Conservation (phyloP, 768 basidiomycete genomes). For the Rhizopogon rudus region DNA sequence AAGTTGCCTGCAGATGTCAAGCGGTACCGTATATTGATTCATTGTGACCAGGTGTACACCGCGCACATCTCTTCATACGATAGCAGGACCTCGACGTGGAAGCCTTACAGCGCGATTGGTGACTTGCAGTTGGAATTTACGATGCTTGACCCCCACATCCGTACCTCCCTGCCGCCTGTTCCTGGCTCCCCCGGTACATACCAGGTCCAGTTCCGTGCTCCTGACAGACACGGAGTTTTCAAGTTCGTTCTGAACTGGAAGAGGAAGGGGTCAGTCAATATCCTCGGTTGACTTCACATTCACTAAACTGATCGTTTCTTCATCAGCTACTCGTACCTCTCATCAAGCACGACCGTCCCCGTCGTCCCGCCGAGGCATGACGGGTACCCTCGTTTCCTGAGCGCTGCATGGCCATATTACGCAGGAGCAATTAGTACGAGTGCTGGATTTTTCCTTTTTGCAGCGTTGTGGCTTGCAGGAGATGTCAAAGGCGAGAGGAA, state of each 20-base stretch:
- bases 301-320: neutral
- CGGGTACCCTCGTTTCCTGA: constrained; percentile 92
- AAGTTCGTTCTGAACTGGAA: constrained; percentile 93
- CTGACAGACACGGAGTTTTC: constrained; percentile 97
- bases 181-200: constrained; percentile 60
- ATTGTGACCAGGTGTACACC: constrained; percentile 55
- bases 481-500: constrained; percentile 65
- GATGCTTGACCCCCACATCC: constrained; percentile 97
- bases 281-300: neutral
- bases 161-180: constrained; percentile 66
- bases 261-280: constrained; percentile 67
- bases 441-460: constrained; percentile 81
- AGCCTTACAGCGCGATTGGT: constrained; percentile 59
- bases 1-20: constrained; percentile 15
- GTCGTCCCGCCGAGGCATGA: constrained; percentile 94
- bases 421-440: constrained; percentile 86
- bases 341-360: constrained; percentile 70
- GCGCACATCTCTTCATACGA: constrained; percentile 70
- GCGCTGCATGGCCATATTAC: constrained; percentile 96
- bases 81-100: constrained; percentile 54
- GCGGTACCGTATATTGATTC: constrained; percentile 2
- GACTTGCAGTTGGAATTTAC: constrained; percentile 96
- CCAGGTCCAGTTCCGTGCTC: constrained; percentile 79
- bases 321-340: constrained; percentile 67
- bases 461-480: constrained; percentile 81